Conservation (phyloP, 495 filamentous ascomycete genomes). For the Geopyxis carbonaria region DNA sequence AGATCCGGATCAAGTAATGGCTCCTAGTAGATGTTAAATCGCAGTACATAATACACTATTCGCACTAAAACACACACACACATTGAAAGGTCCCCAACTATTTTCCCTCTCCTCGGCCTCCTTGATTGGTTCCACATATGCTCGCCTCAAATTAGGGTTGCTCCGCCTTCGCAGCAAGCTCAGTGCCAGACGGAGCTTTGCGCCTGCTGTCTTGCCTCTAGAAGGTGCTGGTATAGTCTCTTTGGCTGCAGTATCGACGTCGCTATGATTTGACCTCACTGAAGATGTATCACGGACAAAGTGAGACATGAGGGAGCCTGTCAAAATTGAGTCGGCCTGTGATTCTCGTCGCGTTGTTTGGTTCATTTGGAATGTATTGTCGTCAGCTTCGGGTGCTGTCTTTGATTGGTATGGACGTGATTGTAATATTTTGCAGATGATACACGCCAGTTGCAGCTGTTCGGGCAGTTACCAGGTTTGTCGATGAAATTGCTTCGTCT, state of each 20-base stretch:
- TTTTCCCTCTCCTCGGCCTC: slow-evolving; percentile 13
- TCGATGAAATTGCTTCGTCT: too few species aligned
- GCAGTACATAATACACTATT: not conserved
- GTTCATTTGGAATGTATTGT: too few species aligned
- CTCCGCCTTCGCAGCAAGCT: slow-evolving; percentile 19
- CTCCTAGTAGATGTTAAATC: slow-evolving; percentile 12
- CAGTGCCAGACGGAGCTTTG: slow-evolving; percentile 18
- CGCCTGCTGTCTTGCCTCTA: slow-evolving; percentile 19
- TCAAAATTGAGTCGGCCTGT: too few species aligned
- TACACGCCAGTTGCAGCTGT: too few species aligned
- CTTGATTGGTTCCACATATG: slow-evolving; percentile 20
- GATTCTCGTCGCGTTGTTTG: too few species aligned
- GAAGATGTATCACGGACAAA: too few species aligned
- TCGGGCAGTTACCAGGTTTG: too few species aligned
- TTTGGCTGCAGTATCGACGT: slow-evolving; percentile 10
- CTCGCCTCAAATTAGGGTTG: slow-evolving; percentile 21
- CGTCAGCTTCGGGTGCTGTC: too few species aligned
- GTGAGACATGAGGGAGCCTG: too few species aligned
- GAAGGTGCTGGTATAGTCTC: slow-evolving; percentile 6
- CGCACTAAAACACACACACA: slow-evolving; percentile 2
- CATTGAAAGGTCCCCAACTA: slow-evolving; percentile 18
- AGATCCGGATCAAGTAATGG: slow-evolving; percentile 21
- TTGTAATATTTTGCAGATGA: too few species aligned
- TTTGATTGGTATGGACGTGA: too few species aligned
- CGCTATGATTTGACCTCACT: too few species aligned